Evolutionary conservation across 495 filamentous ascomycete genomes (phyloP).

Genomic region (Penicillium desertorum): DNA sequence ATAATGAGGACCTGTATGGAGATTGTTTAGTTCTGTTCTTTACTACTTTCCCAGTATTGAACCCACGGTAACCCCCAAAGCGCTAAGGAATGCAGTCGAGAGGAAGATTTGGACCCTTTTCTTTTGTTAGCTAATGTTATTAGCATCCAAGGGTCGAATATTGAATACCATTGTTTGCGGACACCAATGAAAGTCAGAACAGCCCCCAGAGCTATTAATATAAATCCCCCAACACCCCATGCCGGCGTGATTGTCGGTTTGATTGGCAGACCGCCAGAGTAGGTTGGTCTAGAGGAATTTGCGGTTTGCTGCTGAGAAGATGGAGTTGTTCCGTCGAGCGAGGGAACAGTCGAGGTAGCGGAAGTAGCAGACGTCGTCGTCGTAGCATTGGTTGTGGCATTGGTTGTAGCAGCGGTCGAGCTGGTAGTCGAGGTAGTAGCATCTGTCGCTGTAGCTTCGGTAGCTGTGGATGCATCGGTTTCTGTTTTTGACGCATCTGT

Average conservation of each 20-base stretch:
- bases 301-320: conserved; percentile 9
- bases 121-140: conserved; percentile 6
- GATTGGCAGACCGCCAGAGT: conserved; percentile 59
- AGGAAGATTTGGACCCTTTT: conserved; percentile 72
- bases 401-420: conserved; percentile 13
- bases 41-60: neutral
- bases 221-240: conserved; percentile 71
- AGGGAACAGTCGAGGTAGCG: conserved; percentile 19
- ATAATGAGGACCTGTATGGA: conserved; percentile 66
- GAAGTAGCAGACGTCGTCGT: conserved; percentile 19
- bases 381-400: conserved; percentile 14
- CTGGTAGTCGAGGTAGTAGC: conserved; percentile 16
- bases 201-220: conserved; percentile 68
- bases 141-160: neutral
- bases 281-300: conserved; percentile 24
- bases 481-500: conserved; percentile 15
- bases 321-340: conserved; percentile 18
- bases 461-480: conserved; percentile 15
- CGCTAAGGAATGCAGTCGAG: conserved; percentile 70
- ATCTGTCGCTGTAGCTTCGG: conserved; percentile 22
- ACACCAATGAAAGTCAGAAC: conserved; percentile 77
- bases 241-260: conserved; percentile 75
- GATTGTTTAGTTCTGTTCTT: conserved; percentile 7
- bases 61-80: conserved; percentile 68
- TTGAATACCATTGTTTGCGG: conserved; percentile 63